Base-by-base conservation (phyloP, 768 basidiomycete species). In the Lactarius hengduanensis region DNA sequence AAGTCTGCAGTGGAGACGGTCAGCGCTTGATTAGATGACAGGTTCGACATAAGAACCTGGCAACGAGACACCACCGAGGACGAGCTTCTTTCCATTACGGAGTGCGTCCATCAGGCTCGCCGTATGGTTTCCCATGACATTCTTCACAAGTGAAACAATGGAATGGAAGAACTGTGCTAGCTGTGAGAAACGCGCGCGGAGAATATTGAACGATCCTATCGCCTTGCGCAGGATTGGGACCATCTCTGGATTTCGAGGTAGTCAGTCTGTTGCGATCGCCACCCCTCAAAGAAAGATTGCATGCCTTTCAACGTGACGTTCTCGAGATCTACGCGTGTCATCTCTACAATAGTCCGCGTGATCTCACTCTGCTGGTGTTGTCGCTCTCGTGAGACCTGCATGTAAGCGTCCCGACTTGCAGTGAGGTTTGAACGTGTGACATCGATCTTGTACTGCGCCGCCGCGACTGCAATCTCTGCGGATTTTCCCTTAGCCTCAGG, bases 361-460 rank as follows among this genome's bases (percentile, higher is more conserved):
- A 58, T 58, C 20, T 58, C 57, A n/a, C 57, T 58, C 57, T 58
- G 57, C 57, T 58, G 57, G 57, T 16, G 36, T n/a, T 58, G 57
- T 18, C 57, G 57, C 36, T 58, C 57, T 40, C 38, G 57, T 40
- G 36, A 22, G 38, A 58, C 38, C 2, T 58, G 57, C 57, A 58
- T 58, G 57, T 58, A 38, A 7, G 57, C 57, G 38, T 58, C 57
- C 32, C 57, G 57, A 28, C 36, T 58, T 15, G 57, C 57, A 3
- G 34, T 26, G 34, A 58, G 57, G 57, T 38, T 58, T 26, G 20
- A 11, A 36, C 57, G 57, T 20, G 57, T 34, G 11, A 58, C 57
- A 16, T 40, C 36, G 15, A 36, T 58, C 36, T 58, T 58, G 57
- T n/a, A 18, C 22, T 36, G 57, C 13, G 36, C 57, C 11, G 57